Conservation (phyloP, 1,139 yeast species). For the Pichia sp. region DNA sequence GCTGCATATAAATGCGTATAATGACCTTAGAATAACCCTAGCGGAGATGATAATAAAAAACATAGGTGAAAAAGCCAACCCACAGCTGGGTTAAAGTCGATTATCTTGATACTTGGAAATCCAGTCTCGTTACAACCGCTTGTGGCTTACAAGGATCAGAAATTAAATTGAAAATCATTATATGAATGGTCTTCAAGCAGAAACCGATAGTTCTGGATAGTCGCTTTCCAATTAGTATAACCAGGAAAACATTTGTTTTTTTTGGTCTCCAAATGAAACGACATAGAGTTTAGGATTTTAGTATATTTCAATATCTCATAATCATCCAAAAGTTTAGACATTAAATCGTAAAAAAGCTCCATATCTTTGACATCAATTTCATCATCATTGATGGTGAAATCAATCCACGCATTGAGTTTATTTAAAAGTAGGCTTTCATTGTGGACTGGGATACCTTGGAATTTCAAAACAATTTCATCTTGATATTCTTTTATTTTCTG, state of each 20-base stretch:
- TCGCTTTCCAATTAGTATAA: slow-evolving; percentile 14
- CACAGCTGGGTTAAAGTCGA: too few species aligned
- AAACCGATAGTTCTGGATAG: slow-evolving; percentile 10
- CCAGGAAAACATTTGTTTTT: slow-evolving; percentile 3
- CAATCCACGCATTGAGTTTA: slow-evolving; percentile 18
- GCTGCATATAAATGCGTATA: background rate
- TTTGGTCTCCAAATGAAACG: background rate
- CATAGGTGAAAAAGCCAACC: too few species aligned
- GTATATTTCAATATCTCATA: slow-evolving; percentile 8
- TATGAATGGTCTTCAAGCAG: slow-evolving; percentile 14
- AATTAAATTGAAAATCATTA: slow-evolving; percentile 15
- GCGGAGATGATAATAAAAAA: too few species aligned
- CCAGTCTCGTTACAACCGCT: background rate
- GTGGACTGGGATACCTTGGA: slow-evolving; percentile 18
- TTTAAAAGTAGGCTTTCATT: slow-evolving; percentile 11
- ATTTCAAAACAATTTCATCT: slow-evolving; percentile 7
- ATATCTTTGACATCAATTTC: slow-evolving; percentile 21
- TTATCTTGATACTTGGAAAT: too few species aligned
- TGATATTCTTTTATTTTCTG: slow-evolving; percentile 3
- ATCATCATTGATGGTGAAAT: slow-evolving; percentile 12
- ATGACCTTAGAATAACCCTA: too few species aligned
- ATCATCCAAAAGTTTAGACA: slow-evolving; percentile 15
- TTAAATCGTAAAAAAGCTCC: slow-evolving; percentile 19
- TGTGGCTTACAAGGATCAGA: slow-evolving; percentile 6
- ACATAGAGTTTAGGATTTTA: slow-evolving; percentile 1